A percentile compares a stretch with the other conserved stretches of the same genome.
Conservation (phyloP, 2,329 filamentous ascomycete species). For the Fusarium pininemorale region DNA sequence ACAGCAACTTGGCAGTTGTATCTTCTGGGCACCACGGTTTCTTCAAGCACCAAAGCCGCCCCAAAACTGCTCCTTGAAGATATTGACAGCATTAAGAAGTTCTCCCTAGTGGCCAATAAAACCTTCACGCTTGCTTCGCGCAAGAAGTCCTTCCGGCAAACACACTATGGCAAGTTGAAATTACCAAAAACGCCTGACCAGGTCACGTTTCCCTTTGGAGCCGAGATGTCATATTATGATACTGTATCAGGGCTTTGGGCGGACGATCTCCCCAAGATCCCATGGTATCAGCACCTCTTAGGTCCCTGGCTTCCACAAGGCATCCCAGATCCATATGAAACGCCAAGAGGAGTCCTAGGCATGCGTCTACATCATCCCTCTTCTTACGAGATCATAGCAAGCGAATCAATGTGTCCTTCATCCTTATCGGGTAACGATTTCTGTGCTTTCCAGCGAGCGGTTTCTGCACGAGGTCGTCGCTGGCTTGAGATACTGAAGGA, state of each 20-base stretch:
- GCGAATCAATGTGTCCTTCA: conserved; percentile 52
- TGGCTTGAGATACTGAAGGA: conserved; percentile 62
- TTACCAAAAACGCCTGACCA: conserved; percentile 8
- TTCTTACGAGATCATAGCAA: conserved; percentile 64
- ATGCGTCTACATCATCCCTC: conserved; percentile 51
- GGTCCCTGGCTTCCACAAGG: conserved; percentile 37
- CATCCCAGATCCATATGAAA: conserved; percentile 22
- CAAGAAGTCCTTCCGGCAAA: conserved; percentile 41
- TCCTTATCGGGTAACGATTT: conserved; percentile 4
- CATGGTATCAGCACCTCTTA: conserved; percentile 27
- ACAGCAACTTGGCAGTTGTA: conserved; percentile 25
- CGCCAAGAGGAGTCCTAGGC: not conserved
- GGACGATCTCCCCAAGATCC: conserved; percentile 1
- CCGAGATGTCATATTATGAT: conserved; percentile 34
- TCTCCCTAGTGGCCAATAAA: fast-evolving
- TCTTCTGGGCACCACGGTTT: not conserved
- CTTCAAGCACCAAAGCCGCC: not conserved
- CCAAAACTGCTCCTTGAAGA: conserved; percentile 3
- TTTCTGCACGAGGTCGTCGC: conserved; percentile 56
- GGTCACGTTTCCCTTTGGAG: conserved; percentile 31
- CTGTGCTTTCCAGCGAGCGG: conserved; percentile 58
- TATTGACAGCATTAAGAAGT: not conserved
- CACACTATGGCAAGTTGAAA: conserved; percentile 35
- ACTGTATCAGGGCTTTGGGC: conserved; percentile 16
- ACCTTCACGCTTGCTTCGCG: conserved; percentile 35